Percentiles rank a stretch among this genome's conserved stretches.
Conservation (phyloP, 2,329 filamentous ascomycete genomes). For the Aspergillus bombycis region DNA sequence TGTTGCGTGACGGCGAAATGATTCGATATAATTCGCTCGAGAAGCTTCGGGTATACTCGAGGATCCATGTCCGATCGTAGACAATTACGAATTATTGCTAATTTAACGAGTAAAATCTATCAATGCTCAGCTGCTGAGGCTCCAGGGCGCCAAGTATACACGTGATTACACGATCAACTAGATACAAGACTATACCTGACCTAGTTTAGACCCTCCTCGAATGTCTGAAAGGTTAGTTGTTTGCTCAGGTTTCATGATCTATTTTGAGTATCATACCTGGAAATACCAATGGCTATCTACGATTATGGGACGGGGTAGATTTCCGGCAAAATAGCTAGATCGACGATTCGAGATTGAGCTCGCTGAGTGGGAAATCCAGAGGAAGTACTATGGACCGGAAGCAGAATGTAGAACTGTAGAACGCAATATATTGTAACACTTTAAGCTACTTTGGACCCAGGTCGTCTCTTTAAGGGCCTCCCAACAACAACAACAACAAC, state of each 20-base stretch:
- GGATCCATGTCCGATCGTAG: not conserved
- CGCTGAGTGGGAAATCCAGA: no score
- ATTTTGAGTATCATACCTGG: not conserved
- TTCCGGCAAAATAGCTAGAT: not conserved
- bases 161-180: not conserved
- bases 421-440: no score
- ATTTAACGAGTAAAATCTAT: not conserved
- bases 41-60: not conserved
- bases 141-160: not conserved
- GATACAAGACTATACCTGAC: not conserved
- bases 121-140: not conserved
- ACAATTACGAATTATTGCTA: not conserved
- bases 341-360: no score
- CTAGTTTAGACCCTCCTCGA: not conserved
- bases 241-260: not conserved
- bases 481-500: no score
- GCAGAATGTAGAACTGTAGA: no score
- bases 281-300: not conserved
- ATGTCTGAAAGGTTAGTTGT: not conserved
- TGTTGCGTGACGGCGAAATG: not conserved
- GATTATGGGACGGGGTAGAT: not conserved
- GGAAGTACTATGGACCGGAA: no score
- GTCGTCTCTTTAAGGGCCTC: no score
- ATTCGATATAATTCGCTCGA: not conserved
- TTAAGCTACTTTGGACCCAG: no score